Evolutionary conservation across 2,329 filamentous ascomycete species (phyloP), one percentile per base, ranked within the genome.

Genomic region (Diplodia mutila): DNA sequence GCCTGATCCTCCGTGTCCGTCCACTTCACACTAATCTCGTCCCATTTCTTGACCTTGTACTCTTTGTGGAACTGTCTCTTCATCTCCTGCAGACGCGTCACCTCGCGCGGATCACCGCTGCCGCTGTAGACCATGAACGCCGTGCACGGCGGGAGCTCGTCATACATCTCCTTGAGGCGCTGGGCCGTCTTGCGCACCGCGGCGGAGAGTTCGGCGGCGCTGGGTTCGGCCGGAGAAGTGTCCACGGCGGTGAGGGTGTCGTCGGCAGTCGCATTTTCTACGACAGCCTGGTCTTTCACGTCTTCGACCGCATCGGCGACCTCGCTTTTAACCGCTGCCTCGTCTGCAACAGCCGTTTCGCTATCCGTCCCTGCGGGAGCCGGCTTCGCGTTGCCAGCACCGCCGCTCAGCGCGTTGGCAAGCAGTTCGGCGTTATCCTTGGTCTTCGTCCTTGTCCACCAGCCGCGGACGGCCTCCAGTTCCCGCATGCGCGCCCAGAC

Each of bases 41-140:
- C 85, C 87, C 87, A 90, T 27, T 88, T 89, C 76, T 85, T 86
- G 23, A 83, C 82, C 67, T 82, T 79, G 72, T 85, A 89, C 72
- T 89, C 87, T 65, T 83, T 80, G 66, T 84, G 84, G 74, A 85
- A 87, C 66, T 80, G 79, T 71, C 83, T 81, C 67, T 88, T 85
- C 79, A 88, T 80, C 1, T 78, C 79, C 72, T 89, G 86, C 71
- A 89, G 75, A 32, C 85, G 82, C 49, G 81, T 78, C 52, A 87
- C 80, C 66, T 87, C 84, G 34, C 85, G 80, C 27, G 87, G 87
- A 72, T 90, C 87, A 34, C 86, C 86, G 2, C 86, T 88, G n/a
- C 88, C 88, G 67, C 84, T 87, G 75, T 89, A 90, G 34, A 90
- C 84, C 32, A 90, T 81, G 66, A 90, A 83, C 11, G 88, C 83